Percentiles rank a stretch among this genome's conserved stretches.
Evolutionary conservation across 2,329 filamentous ascomycete species (phyloP).

Genomic region (Colletotrichum zoysiae): DNA sequence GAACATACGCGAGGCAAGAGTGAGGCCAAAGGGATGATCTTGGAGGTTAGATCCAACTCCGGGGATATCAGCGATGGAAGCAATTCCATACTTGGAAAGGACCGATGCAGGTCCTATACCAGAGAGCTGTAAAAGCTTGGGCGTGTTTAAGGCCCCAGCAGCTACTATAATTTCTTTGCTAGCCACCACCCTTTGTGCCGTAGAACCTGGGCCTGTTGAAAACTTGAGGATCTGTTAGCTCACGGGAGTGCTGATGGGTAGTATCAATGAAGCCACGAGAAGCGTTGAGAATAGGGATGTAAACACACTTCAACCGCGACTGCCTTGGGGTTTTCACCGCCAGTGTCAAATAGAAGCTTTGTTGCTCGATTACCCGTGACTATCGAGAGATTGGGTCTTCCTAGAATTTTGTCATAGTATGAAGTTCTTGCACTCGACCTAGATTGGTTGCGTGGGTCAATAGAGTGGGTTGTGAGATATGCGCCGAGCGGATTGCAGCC

Average conservation of each 20-base stretch:
- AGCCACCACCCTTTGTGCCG: neutral
- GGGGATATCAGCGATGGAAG: conserved; percentile 24
- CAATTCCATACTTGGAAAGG: conserved; percentile 53
- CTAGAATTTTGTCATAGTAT: neutral
- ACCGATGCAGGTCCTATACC: conserved; percentile 58
- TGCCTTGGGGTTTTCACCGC: conserved; percentile 36
- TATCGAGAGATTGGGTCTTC: conserved; percentile 33
- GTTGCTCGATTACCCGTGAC: conserved; percentile 42
- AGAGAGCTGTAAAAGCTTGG: conserved; percentile 61
- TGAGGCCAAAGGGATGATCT: conserved; percentile 26
- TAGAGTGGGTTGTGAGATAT: conserved; percentile 24
- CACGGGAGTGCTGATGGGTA: conserved; percentile 20
- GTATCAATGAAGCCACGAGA: neutral
- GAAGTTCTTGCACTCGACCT: conserved; percentile 29
- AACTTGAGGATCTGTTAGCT: conserved; percentile 11
- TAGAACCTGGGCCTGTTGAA: neutral
- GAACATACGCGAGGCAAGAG: conserved; percentile 4
- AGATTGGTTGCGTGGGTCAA: conserved; percentile 25
- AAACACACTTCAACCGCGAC: conserved; percentile 43
- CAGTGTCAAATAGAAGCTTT: conserved; percentile 42
- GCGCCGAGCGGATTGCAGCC: conserved; percentile 22
- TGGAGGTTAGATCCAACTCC: conserved; percentile 36
- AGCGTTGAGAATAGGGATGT: conserved; percentile 31
- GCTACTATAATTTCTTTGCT: conserved; percentile 56
- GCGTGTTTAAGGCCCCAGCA: conserved; percentile 56